phyloP scores from a whole-genome alignment of 2,329 filamentous ascomycete species.

The Ascochyta koolunga region DNA sequence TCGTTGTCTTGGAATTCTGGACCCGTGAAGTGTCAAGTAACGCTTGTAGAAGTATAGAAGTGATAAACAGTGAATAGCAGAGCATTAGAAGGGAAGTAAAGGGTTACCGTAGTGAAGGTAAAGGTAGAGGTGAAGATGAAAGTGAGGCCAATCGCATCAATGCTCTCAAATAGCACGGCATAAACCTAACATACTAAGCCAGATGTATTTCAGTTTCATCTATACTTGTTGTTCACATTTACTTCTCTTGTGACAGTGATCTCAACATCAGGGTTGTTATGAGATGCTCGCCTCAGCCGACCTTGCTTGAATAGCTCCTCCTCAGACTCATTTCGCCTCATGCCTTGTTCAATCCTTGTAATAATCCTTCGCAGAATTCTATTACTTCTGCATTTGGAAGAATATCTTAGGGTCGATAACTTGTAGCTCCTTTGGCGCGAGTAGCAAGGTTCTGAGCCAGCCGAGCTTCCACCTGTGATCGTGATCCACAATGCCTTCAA shows the following conservation, averaged over 20 bases:
- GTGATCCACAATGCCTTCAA: slow-evolving; percentile 41
- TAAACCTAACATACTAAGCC: not conserved
- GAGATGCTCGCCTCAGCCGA: not conserved
- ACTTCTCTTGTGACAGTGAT: slow-evolving; percentile 4
- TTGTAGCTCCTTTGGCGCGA: slow-evolving; percentile 7
- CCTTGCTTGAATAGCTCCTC: slow-evolving; percentile 23
- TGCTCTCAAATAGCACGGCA: no score
- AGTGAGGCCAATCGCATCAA: not conserved
- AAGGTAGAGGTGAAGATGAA: not conserved
- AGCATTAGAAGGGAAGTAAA: not conserved
- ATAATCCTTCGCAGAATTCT: slow-evolving; percentile 17
- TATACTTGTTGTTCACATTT: not conserved
- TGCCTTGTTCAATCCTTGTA: slow-evolving; percentile 16
- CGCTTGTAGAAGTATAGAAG: not conserved
- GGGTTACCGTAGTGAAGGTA: not conserved
- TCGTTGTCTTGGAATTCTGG: not conserved
- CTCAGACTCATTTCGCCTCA: slow-evolving; percentile 19
- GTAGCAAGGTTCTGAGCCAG: not conserved
- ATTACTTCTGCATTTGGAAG: slow-evolving; percentile 1
- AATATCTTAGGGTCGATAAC: not conserved
- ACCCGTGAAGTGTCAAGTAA: not conserved
- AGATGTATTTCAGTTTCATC: not conserved
- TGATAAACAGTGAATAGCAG: not conserved
- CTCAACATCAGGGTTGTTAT: not conserved
- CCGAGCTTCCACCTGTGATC: slow-evolving; percentile 12